Evolutionary conservation across 2,329 filamentous ascomycete genomes (phyloP).

Genomic region (Torrubiella hemipterigena): DNA sequence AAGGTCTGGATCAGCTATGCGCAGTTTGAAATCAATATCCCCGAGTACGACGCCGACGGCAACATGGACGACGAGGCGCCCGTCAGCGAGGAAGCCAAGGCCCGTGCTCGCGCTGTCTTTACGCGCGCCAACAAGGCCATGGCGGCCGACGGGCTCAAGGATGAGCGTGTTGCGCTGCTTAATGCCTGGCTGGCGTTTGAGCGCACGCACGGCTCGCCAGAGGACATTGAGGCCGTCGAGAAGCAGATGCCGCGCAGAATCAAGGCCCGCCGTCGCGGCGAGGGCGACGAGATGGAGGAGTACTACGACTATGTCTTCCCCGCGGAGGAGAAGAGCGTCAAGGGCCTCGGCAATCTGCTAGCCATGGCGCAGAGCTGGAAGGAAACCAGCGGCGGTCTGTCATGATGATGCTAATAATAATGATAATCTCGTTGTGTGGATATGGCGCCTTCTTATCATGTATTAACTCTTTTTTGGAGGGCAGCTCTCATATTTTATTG

Average conservation of each 20-base stretch:
- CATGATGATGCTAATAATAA: too few species aligned
- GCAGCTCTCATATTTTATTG: too few species aligned
- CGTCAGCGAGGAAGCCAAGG: constrained; percentile 74
- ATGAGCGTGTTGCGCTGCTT: constrained; percentile 85
- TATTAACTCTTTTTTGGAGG: too few species aligned
- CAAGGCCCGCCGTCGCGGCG: constrained; percentile 84
- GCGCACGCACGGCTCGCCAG: constrained; percentile 62
- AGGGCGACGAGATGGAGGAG: constrained; percentile 78
- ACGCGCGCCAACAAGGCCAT: constrained; percentile 74
- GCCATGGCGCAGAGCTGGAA: constrained; percentile 86
- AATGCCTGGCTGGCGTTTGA: constrained; percentile 92
- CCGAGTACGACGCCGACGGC: constrained; percentile 53
- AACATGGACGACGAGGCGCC: constrained; percentile 46
- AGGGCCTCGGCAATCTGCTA: constrained; percentile 72
- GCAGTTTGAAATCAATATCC: constrained; percentile 94
- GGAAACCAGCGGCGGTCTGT: constrained; percentile 35
- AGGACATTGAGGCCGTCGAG: constrained; percentile 72
- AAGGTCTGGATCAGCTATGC: constrained; percentile 99
- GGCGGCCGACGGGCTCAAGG: constrained; percentile 82
- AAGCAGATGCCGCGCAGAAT: constrained; percentile 88
- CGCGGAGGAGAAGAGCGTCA: constrained; percentile 78
- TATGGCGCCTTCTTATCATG: too few species aligned
- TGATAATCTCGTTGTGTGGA: too few species aligned
- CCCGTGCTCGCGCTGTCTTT: constrained; percentile 71
- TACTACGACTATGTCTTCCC: constrained; percentile 97